These are phyloP conservation scores for Cladophialophora psammophila DNA, from an alignment of 2,329 filamentous ascomycete species.

Conservation along the genomic window DNA sequence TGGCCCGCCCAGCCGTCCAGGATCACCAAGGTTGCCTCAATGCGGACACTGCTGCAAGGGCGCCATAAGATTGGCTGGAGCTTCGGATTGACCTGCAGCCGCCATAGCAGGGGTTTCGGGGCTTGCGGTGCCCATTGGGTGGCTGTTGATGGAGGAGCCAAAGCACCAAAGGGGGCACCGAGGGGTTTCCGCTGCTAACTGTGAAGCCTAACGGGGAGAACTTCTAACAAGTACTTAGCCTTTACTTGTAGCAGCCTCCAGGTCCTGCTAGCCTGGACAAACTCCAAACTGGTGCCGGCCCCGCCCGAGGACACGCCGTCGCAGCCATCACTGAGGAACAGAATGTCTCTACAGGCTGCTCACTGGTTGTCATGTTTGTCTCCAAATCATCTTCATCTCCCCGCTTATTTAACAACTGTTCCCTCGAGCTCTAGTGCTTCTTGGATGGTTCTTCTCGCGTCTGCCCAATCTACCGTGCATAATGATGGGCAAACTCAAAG, in stretches of 20 bases:
- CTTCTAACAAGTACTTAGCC: not conserved
- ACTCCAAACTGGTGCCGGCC: not conserved
- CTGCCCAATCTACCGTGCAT: conserved; percentile 21
- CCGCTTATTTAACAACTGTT: conserved; percentile 11
- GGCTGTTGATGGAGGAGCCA: conserved; percentile 17
- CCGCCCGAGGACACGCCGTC: not conserved
- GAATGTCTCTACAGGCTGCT: conserved; percentile 10
- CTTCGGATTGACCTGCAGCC: conserved; percentile 8
- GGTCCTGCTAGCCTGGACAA: too few relatives aligned
- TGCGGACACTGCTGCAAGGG: not conserved
- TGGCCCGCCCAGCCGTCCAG: not conserved
- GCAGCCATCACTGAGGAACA: not conserved
- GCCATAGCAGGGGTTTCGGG: conserved; percentile 2
- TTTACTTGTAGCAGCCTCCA: too few relatives aligned
- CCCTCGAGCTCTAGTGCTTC: not conserved
- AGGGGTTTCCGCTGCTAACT: not conserved
- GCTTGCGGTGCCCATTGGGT: not conserved
- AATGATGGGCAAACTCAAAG: conserved; percentile 6
- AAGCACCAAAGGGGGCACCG: conserved; percentile 4
- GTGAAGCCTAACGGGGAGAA: conserved; percentile 1
- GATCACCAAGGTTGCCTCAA: not conserved
- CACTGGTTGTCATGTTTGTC: not conserved
- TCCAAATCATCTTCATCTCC: conserved; percentile 23
- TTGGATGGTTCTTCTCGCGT: not conserved
- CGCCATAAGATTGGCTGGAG: conserved; percentile 16